Evolutionary conservation across 1,284 basidiomycete genomes (phyloP).

Genomic region (Microbotryomycetes sp.): DNA sequence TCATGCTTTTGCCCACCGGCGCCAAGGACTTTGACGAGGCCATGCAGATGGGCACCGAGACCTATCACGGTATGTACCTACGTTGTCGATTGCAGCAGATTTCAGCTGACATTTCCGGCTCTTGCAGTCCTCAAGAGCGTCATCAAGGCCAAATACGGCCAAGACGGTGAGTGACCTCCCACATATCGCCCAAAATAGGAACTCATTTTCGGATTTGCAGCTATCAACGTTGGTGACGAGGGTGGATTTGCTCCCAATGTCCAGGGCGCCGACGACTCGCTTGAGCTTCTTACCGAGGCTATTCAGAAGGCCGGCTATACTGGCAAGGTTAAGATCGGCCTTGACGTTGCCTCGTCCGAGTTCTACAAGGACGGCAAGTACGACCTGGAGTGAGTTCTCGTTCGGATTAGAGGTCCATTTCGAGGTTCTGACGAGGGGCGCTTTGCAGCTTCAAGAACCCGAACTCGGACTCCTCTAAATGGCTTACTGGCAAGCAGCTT

Average conservation of each 20-base stretch:
- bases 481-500: slow-evolving; percentile 87
- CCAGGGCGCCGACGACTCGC: slow-evolving; percentile 90
- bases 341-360: slow-evolving; percentile 98
- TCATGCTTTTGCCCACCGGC: slow-evolving; percentile 98
- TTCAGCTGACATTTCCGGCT: background rate
- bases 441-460: slow-evolving; percentile 68
- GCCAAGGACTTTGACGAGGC: slow-evolving; percentile 88
- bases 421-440: background rate
- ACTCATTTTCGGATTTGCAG: slow-evolving; percentile 44
- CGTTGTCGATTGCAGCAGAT: background rate
- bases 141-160: slow-evolving; percentile 98
- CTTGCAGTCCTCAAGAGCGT: slow-evolving; percentile 79
- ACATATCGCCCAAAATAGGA: background rate
- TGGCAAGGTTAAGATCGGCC: slow-evolving; percentile 97
- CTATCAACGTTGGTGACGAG: slow-evolving; percentile 99
- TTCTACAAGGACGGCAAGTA: slow-evolving; percentile 99
- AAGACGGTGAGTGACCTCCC: slow-evolving; percentile 63
- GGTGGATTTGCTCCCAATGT: slow-evolving; percentile 99
- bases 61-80: slow-evolving; percentile 66
- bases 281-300: slow-evolving; percentile 90
- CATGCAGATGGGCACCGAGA: slow-evolving; percentile 97
- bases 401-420: background rate
- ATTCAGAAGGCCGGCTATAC: slow-evolving; percentile 98
- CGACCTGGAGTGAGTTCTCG: slow-evolving; percentile 77
- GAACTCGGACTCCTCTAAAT: slow-evolving; percentile 92